Percentiles rank a stretch among this genome's conserved stretches.
Conservation (phyloP, 108 stramenopile species). For the Chaetoceros muelleri region DNA sequence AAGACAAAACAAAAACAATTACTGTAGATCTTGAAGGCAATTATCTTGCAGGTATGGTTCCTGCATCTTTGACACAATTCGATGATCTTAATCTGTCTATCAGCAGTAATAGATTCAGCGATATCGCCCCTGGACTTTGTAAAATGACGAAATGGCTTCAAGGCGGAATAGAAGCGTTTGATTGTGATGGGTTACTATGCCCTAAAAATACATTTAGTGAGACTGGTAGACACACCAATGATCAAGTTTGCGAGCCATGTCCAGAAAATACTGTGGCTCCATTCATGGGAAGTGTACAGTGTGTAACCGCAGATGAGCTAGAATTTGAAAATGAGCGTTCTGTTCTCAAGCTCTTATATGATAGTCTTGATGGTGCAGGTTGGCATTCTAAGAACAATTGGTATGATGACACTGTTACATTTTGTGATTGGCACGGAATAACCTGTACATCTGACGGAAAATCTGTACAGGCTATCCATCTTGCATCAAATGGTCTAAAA, state of each 20-base stretch:
- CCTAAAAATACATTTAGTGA: constrained; percentile 46
- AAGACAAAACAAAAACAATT: constrained; percentile 13
- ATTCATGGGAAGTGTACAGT: constrained; percentile 19
- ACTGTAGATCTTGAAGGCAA: constrained; percentile 32
- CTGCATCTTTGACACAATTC: constrained; percentile 21
- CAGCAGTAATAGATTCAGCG: constrained; percentile 8
- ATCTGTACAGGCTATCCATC: constrained; percentile 33
- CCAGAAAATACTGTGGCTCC: background rate
- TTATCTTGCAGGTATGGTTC: constrained; percentile 25
- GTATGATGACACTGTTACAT: constrained; percentile 21
- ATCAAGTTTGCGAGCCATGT: constrained; percentile 36
- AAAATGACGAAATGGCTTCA: constrained; percentile 27
- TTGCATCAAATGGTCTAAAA: constrained; percentile 39
- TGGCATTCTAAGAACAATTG: constrained; percentile 15
- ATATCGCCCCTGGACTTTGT: constrained; percentile 26
- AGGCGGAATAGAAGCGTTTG: constrained; percentile 38
- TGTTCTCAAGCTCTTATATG: background rate
- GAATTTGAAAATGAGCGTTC: background rate
- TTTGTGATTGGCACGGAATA: constrained; percentile 34
- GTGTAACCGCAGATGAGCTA: constrained; percentile 13
- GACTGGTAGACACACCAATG: constrained; percentile 39
- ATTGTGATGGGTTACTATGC: constrained; percentile 80
- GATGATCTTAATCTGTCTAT: constrained; percentile 11
- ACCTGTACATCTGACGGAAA: constrained; percentile 20
- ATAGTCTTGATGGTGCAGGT: background rate